phyloP scores from a whole-genome alignment of 2,329 filamentous ascomycete species.

The Paraphaeosphaeria sporulosa region DNA sequence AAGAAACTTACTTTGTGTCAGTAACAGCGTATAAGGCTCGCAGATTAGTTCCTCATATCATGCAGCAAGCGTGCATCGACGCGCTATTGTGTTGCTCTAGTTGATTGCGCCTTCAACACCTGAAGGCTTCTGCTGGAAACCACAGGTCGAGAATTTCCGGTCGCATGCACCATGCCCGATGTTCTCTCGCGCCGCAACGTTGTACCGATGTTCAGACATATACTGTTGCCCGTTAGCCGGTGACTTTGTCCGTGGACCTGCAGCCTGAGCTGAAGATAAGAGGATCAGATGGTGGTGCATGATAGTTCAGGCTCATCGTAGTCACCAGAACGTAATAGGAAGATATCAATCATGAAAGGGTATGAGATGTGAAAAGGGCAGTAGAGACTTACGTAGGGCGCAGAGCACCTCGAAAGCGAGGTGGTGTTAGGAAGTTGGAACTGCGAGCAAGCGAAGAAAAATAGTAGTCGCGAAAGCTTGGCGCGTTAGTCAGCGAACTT shows the following conservation, averaged over 20 bases:
- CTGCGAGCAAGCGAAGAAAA: constrained; percentile 27
- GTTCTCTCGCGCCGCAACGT: neutral
- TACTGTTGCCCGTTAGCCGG: constrained; percentile 32
- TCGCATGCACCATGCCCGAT: neutral
- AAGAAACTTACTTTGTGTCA: constrained; percentile 25
- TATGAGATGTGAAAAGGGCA: constrained; percentile 1
- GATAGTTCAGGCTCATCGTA: constrained; percentile 64
- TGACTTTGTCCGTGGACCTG: constrained; percentile 11
- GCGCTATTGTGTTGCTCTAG: neutral
- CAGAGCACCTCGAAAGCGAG: constrained; percentile 22
- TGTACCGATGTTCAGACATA: neutral
- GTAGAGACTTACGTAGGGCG: constrained; percentile 33
- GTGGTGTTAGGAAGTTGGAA: constrained; percentile 24
- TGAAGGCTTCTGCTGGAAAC: neutral
- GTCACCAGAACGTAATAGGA: constrained; percentile 64
- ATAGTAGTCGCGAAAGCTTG: constrained; percentile 36
- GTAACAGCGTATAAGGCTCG: neutral
- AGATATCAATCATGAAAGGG: constrained; percentile 59
- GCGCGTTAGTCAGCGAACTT: constrained; percentile 38
- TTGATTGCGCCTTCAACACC: too few species aligned
- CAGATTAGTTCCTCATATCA: neutral
- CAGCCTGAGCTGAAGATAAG: constrained; percentile 15
- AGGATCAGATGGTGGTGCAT: constrained; percentile 67
- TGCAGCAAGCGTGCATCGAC: neutral
- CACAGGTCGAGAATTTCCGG: neutral